phyloP scores from a whole-genome alignment of 2,329 filamentous ascomycete genomes.

The Zymoseptoria brevis region DNA sequence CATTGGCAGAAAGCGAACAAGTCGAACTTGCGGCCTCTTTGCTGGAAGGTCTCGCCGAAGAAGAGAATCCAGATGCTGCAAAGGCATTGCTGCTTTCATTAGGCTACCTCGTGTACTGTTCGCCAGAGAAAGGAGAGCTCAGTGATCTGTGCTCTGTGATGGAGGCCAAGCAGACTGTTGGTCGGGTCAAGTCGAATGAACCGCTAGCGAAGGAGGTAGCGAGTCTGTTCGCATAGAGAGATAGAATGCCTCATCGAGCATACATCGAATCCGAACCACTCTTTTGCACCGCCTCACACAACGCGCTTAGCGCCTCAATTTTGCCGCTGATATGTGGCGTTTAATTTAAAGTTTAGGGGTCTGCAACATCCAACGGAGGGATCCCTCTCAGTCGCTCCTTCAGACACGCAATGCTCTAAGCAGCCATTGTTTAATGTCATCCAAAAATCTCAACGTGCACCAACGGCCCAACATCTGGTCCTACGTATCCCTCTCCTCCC shows the following conservation, averaged over 20 bases:
- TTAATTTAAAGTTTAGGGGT: background rate
- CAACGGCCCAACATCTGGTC: slow-evolving; percentile 39
- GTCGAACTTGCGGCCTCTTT: slow-evolving; percentile 75
- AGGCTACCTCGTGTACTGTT: slow-evolving; percentile 67
- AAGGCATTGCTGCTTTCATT: slow-evolving; percentile 69
- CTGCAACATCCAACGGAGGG: background rate
- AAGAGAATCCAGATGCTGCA: slow-evolving; percentile 54
- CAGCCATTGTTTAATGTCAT: slow-evolving; percentile 11
- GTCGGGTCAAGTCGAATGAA: slow-evolving; percentile 27
- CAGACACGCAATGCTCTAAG: background rate
- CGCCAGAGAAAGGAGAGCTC: slow-evolving; percentile 64
- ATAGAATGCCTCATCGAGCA: background rate
- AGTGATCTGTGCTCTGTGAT: slow-evolving; percentile 69
- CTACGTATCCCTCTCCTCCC: slow-evolving; percentile 41
- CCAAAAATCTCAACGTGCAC: slow-evolving; percentile 3
- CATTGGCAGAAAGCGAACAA: slow-evolving; percentile 60
- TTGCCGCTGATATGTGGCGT: background rate
- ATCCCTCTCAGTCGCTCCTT: slow-evolving; percentile 2
- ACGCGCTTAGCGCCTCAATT: background rate
- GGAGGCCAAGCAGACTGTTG: slow-evolving; percentile 62
- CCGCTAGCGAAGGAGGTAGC: slow-evolving; percentile 27
- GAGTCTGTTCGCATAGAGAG: slow-evolving; percentile 13
- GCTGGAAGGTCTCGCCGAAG: slow-evolving; percentile 60
- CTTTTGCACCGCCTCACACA: background rate
- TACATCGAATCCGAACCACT: background rate